Base-by-base conservation (phyloP, 805 yeast species). In the Scheffersomyces amazonensis region DNA sequence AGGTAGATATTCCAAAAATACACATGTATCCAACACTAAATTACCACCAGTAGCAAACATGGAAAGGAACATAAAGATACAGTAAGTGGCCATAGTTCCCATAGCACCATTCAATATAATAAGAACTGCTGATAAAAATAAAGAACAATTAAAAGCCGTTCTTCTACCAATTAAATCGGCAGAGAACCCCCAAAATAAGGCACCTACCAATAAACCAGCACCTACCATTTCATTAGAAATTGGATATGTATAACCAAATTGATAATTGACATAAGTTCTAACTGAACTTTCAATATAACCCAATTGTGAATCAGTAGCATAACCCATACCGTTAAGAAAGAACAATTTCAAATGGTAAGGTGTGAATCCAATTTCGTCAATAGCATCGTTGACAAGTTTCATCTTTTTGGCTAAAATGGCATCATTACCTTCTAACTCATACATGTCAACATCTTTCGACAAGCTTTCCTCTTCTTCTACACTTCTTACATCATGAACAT, bases 11-110 rank as follows among this genome's bases (percentile, higher is more conserved):
- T 78, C 81, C 25, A 77, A 52, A 46, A 75, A 75, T 7, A 75
- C 73, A 29, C 79, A 66, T 15, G 78, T 71, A 50, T 77, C 82
- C 16, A 76, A 54, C 3, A 75, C 79, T 42, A 78, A 61, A 46
- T 78, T 79, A 31, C 83, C 84, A 35, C 83, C 83, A 3, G 73
- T 73, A 7, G 73, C 71, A 31, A 71, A 69, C 27, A 69, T 58
- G 18, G 69, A 50, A 32, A 76, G 50, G 23, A 71, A 66, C 41
- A 72, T 64, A 46, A 78, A 67, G 25, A 76, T 62, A 51, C 75
- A 67, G 48, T 75, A 76, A 41, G 76, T 70, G 4, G 76, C 71
- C 53, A 71, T 69, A 37, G 63, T 62, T 27, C 65, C 66, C 62
- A 71, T 73, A 24, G 76, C 79, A 33, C 81, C 84, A 1, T 75